These are phyloP conservation scores for Candida glucosophila DNA, from an alignment of 1,139 yeast species.

Conservation along the genomic window DNA sequence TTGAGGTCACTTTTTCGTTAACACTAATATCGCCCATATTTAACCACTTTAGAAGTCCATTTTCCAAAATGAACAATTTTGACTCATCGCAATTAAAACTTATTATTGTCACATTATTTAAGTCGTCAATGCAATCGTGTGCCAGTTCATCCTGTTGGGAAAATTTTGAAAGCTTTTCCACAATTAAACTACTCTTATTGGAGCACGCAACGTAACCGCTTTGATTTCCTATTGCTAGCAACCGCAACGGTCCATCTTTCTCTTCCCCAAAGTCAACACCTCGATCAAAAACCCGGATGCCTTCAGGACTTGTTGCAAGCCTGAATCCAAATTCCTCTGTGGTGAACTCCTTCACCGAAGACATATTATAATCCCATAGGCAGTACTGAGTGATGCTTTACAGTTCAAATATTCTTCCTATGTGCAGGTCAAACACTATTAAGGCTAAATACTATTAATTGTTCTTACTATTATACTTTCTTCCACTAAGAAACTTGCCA, in stretches of 20 bases:
- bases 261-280: slow-evolving; percentile 16
- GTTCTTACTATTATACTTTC: too few relatives aligned
- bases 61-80: slow-evolving; percentile 13
- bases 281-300: slow-evolving; percentile 18
- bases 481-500: too few relatives aligned
- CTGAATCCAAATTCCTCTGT: slow-evolving; percentile 36
- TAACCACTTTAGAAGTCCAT: slow-evolving; percentile 5
- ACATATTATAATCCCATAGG: slow-evolving; percentile 4
- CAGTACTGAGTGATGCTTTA: too few relatives aligned
- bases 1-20: not conserved
- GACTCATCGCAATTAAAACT: slow-evolving; percentile 17
- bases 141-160: slow-evolving; percentile 1
- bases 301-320: slow-evolving; percentile 17
- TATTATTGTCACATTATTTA: slow-evolving; percentile 14
- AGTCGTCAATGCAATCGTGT: slow-evolving; percentile 2
- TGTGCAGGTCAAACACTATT: too few relatives aligned
- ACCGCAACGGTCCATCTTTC: slow-evolving; percentile 12
- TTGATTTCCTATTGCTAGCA: slow-evolving; percentile 22
- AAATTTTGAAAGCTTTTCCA: slow-evolving; percentile 10
- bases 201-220: slow-evolving; percentile 23
- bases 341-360: slow-evolving; percentile 15
- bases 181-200: slow-evolving; percentile 13
- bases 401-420: too few relatives aligned
- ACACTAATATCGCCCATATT: slow-evolving; percentile 2
- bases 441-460: too few relatives aligned